Base-by-base conservation (phyloP, 495 filamentous ascomycete genomes). In the Penicillium verhagenii region DNA sequence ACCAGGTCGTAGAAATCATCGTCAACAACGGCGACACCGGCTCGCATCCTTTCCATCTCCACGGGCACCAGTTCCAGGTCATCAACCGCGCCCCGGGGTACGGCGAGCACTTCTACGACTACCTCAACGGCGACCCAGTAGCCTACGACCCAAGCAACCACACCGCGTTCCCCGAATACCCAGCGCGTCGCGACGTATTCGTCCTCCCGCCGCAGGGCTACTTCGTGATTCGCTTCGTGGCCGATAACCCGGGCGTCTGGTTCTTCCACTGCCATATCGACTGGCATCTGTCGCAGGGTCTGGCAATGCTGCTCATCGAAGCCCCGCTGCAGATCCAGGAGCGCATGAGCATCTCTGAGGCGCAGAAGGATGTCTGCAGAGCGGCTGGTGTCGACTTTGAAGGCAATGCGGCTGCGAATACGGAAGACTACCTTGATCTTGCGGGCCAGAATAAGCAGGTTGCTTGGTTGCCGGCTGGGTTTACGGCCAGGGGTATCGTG, bases 1-100 rank as follows among this genome's bases (percentile, higher is more conserved):
- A 79, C 42, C 73, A 94, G 21, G 70, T 90, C 6, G 79, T 95
- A 43, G 86, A 96, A 46, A 85, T 96, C 37, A 72, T 92, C 20
- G 63, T 96, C 7, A 94, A 94, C 80, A 96, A 94, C 65, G 62
- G 78, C 11, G 89, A 92, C 58, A 62, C 79, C 0, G 87, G 87
- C 40, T 82, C 78, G 16, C 91, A 96, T 66, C 91, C 91, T 0
- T 94, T 94, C 79, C 90, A 96, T 74, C 75, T 95, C 2, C 91
- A 96, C 77, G 91, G 91, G 1, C 91, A 95, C 72, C 80, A 84
- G 54, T 94, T 92, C 74, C 90, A 94, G 62, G 72, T 90, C 6
- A 65, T 90, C 31, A 70, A 73, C 23, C 82, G 87, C 1, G 56
- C 38, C 26, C 72, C 74, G 1, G 38, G 61, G 14, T 73, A 71